A percentile compares a stretch with the other conserved stretches of the same genome.
phyloP scores from a whole-genome alignment of 441 rosid genomes.

The Euphorbia corollata region DNA sequence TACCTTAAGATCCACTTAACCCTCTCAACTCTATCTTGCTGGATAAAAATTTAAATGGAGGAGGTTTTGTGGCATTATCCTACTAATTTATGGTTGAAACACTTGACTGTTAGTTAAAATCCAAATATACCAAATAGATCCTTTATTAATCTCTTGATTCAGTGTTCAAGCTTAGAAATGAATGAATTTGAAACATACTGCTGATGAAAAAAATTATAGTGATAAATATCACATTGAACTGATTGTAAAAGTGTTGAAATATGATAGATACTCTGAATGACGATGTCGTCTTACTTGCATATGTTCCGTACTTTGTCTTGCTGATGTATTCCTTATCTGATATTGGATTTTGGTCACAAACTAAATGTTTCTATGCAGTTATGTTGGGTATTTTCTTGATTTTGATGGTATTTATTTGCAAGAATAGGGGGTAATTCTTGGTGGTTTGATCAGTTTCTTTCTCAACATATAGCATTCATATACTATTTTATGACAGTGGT shows the following conservation, averaged over 20 bases:
- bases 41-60: not conserved
- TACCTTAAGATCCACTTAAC: not conserved
- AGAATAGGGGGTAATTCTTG: conserved; percentile 92
- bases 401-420: conserved; percentile 28
- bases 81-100: not conserved
- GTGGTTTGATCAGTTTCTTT: conserved; percentile 94
- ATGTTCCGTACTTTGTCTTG: not conserved
- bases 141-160: conserved; percentile 2
- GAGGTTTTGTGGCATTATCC: not conserved
- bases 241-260: conserved; percentile 4
- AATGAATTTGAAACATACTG: not conserved
- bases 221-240: not conserved
- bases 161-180: not conserved
- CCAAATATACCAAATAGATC: not conserved
- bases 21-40: conserved; percentile 2
- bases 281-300: not conserved
- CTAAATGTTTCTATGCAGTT: not conserved
- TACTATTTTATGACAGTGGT: conserved; percentile 82
- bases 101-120: not conserved
- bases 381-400: not conserved
- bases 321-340: not conserved
- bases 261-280: not conserved
- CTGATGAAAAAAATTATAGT: conserved; percentile 1
- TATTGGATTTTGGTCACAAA: not conserved
- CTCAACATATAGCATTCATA: conserved; percentile 64